Evolutionary conservation across 495 filamentous ascomycete genomes (phyloP), one percentile per base, ranked within the genome.

Genomic region (Aspergillus sclerotioniger): DNA sequence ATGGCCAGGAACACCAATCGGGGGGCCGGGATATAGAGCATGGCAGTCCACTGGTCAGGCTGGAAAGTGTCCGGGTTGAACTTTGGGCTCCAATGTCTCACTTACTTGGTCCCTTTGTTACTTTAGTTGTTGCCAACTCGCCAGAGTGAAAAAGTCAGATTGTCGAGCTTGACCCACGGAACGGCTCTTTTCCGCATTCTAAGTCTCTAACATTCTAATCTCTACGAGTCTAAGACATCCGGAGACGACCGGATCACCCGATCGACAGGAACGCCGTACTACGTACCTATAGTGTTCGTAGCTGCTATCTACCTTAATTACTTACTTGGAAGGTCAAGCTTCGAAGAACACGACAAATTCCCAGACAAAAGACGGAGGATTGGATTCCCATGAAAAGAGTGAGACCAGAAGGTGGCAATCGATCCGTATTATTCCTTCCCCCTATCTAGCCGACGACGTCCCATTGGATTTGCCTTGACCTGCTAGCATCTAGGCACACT

Each of bases 1-100:
- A 21, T 16, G 46, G 8, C 21, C 60, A 62, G 60, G 60, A 54
- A 62, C 60, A 58, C 60, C 60, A 62, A 62, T 62, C 45, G 54
- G 19, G 8, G 53, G 16, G 44, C 2, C 28, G 25, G 29, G 25
- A 56, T 47, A 35, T 21, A 43, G 35, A 41, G 10, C 37, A 1
- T n/a, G 37, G n/a, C 10, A n/a, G 37, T 41, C 12, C 10, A n/a
- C 37, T n/a, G 37, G 13, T 41, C 12, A n/a, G 12, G n/a, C 5
- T 12, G 12, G 37, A 15, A 6, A n/a, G n/a, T 9, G 37, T 13
- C 37, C n/a, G 37, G 37, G 12, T 41, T 12, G 10, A 12, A 41
- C 37, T 41, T 25, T 25, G 10, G 37, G 13, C n/a, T n/a, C 37
- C 37, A 41, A 41, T 41, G 37, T 41, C 37, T 41, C 37, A 41